A percentile compares a stretch with the other conserved stretches of the same genome.
Conservation (phyloP, 495 filamentous ascomycete species). For the Talaromyces thailandensis region DNA sequence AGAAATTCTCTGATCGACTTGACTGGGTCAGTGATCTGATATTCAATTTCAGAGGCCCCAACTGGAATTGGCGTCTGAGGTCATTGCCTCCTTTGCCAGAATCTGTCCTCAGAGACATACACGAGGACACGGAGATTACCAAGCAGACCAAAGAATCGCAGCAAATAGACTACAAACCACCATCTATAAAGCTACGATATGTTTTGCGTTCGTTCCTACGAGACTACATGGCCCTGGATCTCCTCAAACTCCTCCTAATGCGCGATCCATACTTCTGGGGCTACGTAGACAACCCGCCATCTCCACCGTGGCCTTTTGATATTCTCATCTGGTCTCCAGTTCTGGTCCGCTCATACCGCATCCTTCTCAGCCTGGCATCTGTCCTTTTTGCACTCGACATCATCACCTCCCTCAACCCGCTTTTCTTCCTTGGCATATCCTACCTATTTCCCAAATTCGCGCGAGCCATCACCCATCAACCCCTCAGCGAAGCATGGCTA, state of each 20-base stretch:
- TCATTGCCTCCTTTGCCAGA: conserved; percentile 43
- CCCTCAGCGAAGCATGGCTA: conserved; percentile 50
- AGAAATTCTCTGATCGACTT: conserved; percentile 49
- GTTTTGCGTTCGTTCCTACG: conserved; percentile 38
- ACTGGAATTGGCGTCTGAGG: conserved; percentile 68
- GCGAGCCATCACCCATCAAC: conserved; percentile 28
- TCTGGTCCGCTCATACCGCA: conserved; percentile 38
- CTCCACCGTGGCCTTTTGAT: conserved; percentile 35
- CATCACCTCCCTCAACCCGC: conserved; percentile 45
- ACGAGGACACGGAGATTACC: conserved; percentile 16
- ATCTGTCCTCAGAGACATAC: background rate
- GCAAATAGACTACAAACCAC: background rate
- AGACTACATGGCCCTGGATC: conserved; percentile 56
- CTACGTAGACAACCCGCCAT: conserved; percentile 26
- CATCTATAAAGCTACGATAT: conserved; percentile 29
- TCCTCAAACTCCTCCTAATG: conserved; percentile 55
- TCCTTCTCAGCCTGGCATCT: conserved; percentile 35
- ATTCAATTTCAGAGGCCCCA: conserved; percentile 60
- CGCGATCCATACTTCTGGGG: conserved; percentile 68
- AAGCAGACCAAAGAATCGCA: background rate
- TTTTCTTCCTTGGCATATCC: conserved; percentile 49
- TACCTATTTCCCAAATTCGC: conserved; percentile 30
- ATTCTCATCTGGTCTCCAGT: conserved; percentile 27
- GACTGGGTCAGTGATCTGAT: conserved; percentile 64
- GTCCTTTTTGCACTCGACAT: conserved; percentile 45